Evolutionary conservation across 2,329 filamentous ascomycete species (phyloP), one percentile per base, ranked within the genome.

Genomic region (Metarhizium album): DNA sequence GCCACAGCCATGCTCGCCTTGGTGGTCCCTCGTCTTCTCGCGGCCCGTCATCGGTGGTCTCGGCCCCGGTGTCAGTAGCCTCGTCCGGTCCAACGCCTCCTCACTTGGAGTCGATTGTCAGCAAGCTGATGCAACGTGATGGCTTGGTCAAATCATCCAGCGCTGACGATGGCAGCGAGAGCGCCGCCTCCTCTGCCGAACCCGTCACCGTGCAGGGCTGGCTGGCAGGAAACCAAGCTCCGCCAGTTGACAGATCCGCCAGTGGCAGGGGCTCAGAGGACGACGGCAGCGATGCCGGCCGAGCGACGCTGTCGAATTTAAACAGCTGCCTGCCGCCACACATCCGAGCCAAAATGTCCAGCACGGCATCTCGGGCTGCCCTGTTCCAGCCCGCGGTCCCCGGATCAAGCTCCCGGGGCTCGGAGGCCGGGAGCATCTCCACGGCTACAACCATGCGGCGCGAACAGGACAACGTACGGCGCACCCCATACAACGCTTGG

Each of bases 401-500:
- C 11, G 18, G n/a, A 7, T 7, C 37, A 40, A 40, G 37, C 5
- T 40, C 37, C n/a, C 37, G 20, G 16, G 37, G 16, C 18, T 40
- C 37, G 37, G n/a, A 14, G 9, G 18, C 51, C 2, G 27, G 42
- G 2, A 64, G 57, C 20, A 47, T 64, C 4, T 66, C 64, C 3
- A 67, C 63, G 1, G 64, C 65, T 6, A 65, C 62, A 0, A 66
- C 64, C 1, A 14, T 62, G 9, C 59, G 60, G 1, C 53, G 57
- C 24, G 51, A 49, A 2, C 48, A 52, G 24, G 49, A 53, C 9
- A 50, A 53, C 8, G 33, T 6, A 4, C 33, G 48, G 47, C 0
- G 51, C 59, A 0, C 29, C 42, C 0, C 22, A 4, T 67, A 54
- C 55, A 67, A 66, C 27, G 64, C 62, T 2, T 69, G 65, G 64